Evolutionary conservation across 73 alveolate genomes (phyloP).

Genomic region (Paramecium sonneborni): DNA sequence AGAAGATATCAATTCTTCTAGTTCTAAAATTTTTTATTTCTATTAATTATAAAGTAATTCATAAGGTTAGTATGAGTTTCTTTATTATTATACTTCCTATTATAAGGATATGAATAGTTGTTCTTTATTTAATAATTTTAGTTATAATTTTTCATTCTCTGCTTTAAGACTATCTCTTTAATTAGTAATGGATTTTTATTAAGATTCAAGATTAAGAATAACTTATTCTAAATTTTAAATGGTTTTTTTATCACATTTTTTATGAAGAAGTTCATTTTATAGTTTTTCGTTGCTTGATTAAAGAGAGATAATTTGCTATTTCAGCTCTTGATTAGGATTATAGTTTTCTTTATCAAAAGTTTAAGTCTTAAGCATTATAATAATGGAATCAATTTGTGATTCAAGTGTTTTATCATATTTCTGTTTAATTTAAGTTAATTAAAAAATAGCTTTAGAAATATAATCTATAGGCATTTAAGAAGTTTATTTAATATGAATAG

Average conservation of each 20-base stretch:
- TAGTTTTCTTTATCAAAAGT: not conserved
- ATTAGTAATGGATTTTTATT: not conserved
- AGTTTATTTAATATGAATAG: not conserved
- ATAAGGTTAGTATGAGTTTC: not conserved
- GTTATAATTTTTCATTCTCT: not conserved
- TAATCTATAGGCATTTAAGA: not conserved
- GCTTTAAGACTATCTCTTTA: not conserved
- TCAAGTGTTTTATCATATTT: not conserved
- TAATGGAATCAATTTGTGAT: not conserved
- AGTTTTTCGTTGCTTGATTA: slow-evolving; percentile 2
- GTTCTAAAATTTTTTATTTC: not conserved
- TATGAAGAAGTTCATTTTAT: not conserved
- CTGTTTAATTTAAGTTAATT: not conserved
- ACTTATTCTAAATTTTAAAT: not conserved
- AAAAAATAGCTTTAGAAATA: not conserved
- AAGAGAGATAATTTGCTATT: not conserved
- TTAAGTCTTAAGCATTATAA: not conserved
- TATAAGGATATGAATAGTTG: not conserved
- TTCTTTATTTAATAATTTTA: not conserved
- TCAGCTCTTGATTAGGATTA: not conserved
- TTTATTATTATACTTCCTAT: slow-evolving; percentile 1
- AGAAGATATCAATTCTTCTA: not conserved
- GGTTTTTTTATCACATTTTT: not conserved
- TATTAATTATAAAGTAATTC: not conserved
- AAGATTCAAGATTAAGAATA: not conserved